Conservation (phyloP, 2,329 filamentous ascomycete genomes). For the Penicillium digitatum region DNA sequence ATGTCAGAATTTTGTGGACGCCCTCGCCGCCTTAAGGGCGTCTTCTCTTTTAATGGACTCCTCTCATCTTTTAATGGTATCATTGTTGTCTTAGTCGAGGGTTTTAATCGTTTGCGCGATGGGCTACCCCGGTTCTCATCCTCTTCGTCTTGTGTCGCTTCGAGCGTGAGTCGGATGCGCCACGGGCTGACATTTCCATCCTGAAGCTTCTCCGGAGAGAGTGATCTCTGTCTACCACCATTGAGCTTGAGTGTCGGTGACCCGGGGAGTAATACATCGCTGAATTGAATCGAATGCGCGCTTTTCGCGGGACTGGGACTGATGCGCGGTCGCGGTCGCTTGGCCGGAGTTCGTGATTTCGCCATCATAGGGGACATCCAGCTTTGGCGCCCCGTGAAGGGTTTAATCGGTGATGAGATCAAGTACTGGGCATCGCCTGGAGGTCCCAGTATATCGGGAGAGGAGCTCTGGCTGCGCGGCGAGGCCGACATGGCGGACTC, state of each 20-base stretch:
- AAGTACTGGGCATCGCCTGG: conserved; percentile 43
- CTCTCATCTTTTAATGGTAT: conserved; percentile 42
- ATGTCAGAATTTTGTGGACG: conserved; percentile 43
- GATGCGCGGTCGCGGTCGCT: conserved; percentile 27
- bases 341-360: conserved; percentile 15
- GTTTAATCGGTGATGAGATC: conserved; percentile 41
- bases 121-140: conserved; percentile 31
- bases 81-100: conserved; percentile 38
- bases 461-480: conserved; percentile 39
- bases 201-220: conserved; percentile 39
- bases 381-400: conserved; percentile 38
- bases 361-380: conserved; percentile 38
- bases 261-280: conserved; percentile 42
- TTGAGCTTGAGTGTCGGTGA: conserved; percentile 34
- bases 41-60: conserved; percentile 29
- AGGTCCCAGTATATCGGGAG: conserved; percentile 43
- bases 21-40: conserved; percentile 42
- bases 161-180: conserved; percentile 48
- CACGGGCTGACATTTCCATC: conserved; percentile 46
- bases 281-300: conserved; percentile 40
- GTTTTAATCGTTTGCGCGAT: conserved; percentile 31
- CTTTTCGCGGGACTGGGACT: conserved; percentile 37
- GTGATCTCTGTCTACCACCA: conserved; percentile 27
- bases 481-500: conserved; percentile 30
- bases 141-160: conserved; percentile 45